Evolutionary conservation across 2,329 filamentous ascomycete genomes (phyloP).

Genomic region (Orbilia javanica): DNA sequence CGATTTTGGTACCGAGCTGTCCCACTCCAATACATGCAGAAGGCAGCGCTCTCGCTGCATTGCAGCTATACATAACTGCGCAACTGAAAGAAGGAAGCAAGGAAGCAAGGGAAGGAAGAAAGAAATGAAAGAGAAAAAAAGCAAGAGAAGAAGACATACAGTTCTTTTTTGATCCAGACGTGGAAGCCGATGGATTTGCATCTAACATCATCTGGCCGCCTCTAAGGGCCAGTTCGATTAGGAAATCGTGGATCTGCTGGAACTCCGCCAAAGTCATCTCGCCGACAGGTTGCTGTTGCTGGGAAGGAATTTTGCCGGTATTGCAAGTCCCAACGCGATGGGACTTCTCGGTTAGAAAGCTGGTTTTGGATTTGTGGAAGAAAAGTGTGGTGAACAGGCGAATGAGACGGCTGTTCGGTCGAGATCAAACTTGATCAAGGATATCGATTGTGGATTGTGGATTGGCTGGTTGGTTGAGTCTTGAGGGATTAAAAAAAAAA

Average conservation of each 20-base stretch:
- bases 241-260: slow-evolving; percentile 71
- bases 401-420: not conserved
- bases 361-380: not conserved
- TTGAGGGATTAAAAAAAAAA: not conserved
- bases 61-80: not conserved
- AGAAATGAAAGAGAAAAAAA: not conserved
- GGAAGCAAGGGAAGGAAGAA: not conserved
- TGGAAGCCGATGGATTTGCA: slow-evolving; percentile 67
- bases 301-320: slow-evolving; percentile 58
- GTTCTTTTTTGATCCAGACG: slow-evolving; percentile 75
- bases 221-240: slow-evolving; percentile 73
- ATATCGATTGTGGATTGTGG: no score
- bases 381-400: not conserved
- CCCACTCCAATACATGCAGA: not conserved
- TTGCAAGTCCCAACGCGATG: slow-evolving; percentile 46
- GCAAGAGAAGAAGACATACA: slow-evolving; percentile 66
- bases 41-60: not conserved
- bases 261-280: slow-evolving; percentile 57
- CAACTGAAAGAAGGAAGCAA: not conserved
- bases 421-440: not conserved
- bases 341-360: slow-evolving; percentile 44
- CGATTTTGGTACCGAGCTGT: not conserved
- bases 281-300: slow-evolving; percentile 41
- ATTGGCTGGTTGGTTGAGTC: not conserved
- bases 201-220: slow-evolving; percentile 67